Percentiles rank a stretch among this genome's conserved stretches.
Evolutionary conservation across 805 yeast species (phyloP).

Genomic region (Maudiozyma bulderi): DNA sequence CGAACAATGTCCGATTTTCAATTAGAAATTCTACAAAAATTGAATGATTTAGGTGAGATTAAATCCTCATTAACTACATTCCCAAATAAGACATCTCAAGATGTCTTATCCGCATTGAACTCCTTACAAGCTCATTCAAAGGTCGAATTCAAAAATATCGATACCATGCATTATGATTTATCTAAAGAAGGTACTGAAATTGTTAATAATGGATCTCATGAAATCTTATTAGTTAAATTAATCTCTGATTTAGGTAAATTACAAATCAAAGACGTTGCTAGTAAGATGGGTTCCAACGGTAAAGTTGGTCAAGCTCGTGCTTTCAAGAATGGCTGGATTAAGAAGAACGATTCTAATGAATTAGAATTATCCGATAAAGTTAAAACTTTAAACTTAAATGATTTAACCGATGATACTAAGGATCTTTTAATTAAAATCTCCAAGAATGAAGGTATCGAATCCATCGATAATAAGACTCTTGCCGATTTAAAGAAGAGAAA

Average conservation of each 20-base stretch:
- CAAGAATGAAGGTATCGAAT: neutral
- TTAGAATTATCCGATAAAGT: slow-evolving; percentile 50
- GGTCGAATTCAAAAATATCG: slow-evolving; percentile 64
- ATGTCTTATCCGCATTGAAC: slow-evolving; percentile 72
- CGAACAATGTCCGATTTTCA: slow-evolving; percentile 58
- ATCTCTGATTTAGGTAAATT: slow-evolving; percentile 67
- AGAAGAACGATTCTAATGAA: slow-evolving; percentile 69
- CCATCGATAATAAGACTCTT: slow-evolving; percentile 51
- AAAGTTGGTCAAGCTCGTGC: slow-evolving; percentile 95
- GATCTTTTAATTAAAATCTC: slow-evolving; percentile 47
- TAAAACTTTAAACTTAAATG: slow-evolving; percentile 27
- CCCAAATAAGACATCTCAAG: slow-evolving; percentile 54
- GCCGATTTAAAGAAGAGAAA: slow-evolving; percentile 91
- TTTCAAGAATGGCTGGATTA: slow-evolving; percentile 94
- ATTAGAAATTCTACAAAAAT: slow-evolving; percentile 48
- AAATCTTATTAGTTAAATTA: slow-evolving; percentile 71
- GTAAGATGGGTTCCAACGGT: slow-evolving; percentile 73
- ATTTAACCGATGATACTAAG: slow-evolving; percentile 53
- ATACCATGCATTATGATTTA: slow-evolving; percentile 64
- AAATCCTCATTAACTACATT: slow-evolving; percentile 60
- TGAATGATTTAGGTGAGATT: slow-evolving; percentile 55
- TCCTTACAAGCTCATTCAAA: slow-evolving; percentile 79
- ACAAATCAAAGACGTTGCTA: slow-evolving; percentile 61
- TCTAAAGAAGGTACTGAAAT: slow-evolving; percentile 79
- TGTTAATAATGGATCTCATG: slow-evolving; percentile 78